Evolutionary conservation across 768 basidiomycete genomes (phyloP).

Genomic region (Amanita pseudoporphyria): DNA sequence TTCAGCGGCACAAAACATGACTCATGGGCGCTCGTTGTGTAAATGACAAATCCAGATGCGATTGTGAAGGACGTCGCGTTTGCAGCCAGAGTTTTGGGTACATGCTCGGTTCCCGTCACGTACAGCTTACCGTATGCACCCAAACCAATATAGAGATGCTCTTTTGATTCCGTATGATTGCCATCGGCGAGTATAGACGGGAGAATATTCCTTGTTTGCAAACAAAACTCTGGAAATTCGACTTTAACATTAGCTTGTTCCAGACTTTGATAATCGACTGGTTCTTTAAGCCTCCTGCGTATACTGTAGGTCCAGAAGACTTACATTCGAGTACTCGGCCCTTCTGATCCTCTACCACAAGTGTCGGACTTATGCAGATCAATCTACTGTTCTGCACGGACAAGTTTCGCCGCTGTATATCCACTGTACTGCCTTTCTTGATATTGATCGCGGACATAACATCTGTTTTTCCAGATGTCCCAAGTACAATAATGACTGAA

Average conservation of each 20-base stretch:
- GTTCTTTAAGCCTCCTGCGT: not conserved
- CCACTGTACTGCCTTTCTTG: conserved; percentile 11
- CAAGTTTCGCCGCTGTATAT: conserved; percentile 17
- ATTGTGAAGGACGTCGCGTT: conserved; percentile 67
- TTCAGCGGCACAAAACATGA: conserved; percentile 60
- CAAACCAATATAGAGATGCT: conserved; percentile 50
- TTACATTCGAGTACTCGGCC: conserved; percentile 43
- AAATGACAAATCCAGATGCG: conserved; percentile 72
- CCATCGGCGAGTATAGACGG: conserved; percentile 11
- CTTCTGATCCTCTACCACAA: conserved; percentile 28
- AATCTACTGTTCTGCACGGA: conserved; percentile 39
- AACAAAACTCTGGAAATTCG: conserved; percentile 53
- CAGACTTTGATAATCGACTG: conserved; percentile 13
- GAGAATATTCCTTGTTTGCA: conserved; percentile 27
- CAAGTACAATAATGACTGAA: conserved; percentile 27
- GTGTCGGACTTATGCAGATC: conserved; percentile 19
- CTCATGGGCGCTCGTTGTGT: conserved; percentile 76
- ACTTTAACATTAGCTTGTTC: conserved; percentile 15
- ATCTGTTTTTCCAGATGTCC: conserved; percentile 25
- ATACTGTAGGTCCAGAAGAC: conserved; percentile 4
- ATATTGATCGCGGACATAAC: conserved; percentile 20
- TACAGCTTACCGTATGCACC: conserved; percentile 58
- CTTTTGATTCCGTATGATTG: conserved; percentile 7
- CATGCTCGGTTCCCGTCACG: conserved; percentile 25
- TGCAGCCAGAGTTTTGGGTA: conserved; percentile 28